Evolutionary conservation across 805 yeast genomes (phyloP), one percentile per base, ranked within the genome.

Genomic region (Ogataea chonburiensis): DNA sequence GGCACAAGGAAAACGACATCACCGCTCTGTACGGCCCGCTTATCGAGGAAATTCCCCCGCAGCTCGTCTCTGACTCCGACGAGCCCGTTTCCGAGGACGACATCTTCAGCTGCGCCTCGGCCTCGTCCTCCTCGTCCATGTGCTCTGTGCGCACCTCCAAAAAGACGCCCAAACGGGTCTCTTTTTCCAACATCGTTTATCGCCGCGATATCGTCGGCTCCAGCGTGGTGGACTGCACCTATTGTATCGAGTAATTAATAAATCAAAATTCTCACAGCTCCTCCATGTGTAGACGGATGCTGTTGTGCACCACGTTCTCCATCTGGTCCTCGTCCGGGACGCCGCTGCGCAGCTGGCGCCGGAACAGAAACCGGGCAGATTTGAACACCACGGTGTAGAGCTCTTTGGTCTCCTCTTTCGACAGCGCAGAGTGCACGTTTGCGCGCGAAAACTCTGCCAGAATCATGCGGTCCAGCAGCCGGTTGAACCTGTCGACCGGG

Each of bases 1-100:
- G 81, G 81, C 66, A 63, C 47, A 75, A 75, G 49, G 66, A 61
- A 38, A 70, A 71, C 40, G 81, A 75, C 48, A 66, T 72, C 31
- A 75, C 79, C 4, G 73, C 75, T 63, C 60, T 75, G 32, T 75
- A 69, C 47, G 81, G 80, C 1, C 80, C 81, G 3, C 40, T 60
- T 17, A 51, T 63, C 17, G 54, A 52, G 17, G 49, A 38, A n/a
- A n/a, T n/a, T n/a, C n/a, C n/a, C n/a, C n/a, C n/a, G n/a, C n/a
- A n/a, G n/a, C n/a, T n/a, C n/a, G n/a, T n/a, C n/a, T n/a, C n/a
- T n/a, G n/a, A n/a, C n/a, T n/a, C n/a, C n/a, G n/a, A n/a, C n/a
- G n/a, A n/a, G n/a, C n/a, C n/a, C n/a, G n/a, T n/a, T n/a, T 26
- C 34, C 28, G 43, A 38, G 34, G 44, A 39, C 22, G 43, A 45